Evolutionary conservation across 305 asterid species (phyloP), one percentile per base, ranked within the genome.

Genomic region (Rubia balearica): DNA sequence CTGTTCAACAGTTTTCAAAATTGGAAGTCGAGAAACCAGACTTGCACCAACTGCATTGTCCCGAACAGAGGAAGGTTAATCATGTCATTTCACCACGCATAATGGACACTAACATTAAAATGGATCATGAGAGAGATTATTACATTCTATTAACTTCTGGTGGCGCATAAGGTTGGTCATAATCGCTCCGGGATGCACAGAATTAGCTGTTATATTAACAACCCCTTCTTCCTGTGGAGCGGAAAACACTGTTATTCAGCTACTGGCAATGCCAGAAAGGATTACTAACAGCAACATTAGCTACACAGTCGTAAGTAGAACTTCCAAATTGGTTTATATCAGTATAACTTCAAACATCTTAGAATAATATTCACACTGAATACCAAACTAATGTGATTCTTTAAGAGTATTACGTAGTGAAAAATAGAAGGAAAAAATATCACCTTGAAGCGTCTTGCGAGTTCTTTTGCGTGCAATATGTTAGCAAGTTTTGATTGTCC

Each of bases 101-200:
- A 2, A 33, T 3, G 38, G 38, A 33, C 3, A 33, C 40, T 22
- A 12, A 11, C 4, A 8, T 2, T 41, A 57, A 13, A 38, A 70
- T 16, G 51, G 14, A 60, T 49, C 65, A 65, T 43, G 41, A 43
- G 69, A 43, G 67, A 51, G 67, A 40, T 66, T 14, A 75, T 77
- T 75, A 92, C 98, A 90, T 12, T 77, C 86, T 55, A 89, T 36
- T 24, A 87, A 45, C 45, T 83, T 77, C 64, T 81, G 86, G 79
- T 92, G 83, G 36, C 96, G 89, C 38, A 79, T 13, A 76, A 93
- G 97, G 83, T 93, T 93, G 82, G 98, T 93, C 79, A 84, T 75
- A 61, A 93, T 89, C 22, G 88, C 79, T 73, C 98, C 98, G 3
- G 98, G 98, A 72, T 93, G 98, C 24, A 93, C 85, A 16, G 97